Base-by-base conservation (phyloP, 192 early-diverging fungal genomes). In the Backusella tuberculispora region DNA sequence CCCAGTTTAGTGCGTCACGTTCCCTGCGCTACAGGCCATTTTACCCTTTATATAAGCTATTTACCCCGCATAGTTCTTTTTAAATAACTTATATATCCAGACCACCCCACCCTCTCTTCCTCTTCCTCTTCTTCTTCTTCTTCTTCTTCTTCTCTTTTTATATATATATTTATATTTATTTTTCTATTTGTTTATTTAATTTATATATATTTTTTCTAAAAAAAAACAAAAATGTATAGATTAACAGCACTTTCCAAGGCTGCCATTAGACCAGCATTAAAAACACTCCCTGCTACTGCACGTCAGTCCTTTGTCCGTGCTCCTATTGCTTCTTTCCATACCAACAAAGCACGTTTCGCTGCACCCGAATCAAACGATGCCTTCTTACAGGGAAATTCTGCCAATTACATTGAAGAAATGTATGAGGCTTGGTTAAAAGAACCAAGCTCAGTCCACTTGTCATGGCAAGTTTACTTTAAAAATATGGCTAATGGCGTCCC, bases 401-500 rank as follows among this genome's bases (percentile, higher is more conserved):
- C 92, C 34, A 83, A 85, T 65, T 98, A 98, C 78, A 89, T 99
- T 80, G 96, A 97, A 79, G 93, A 96, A 66, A 98, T 98, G 96
- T 98, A 97, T 88, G 84, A 87, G 69, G 95, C 96, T 19, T 99
- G 96, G 93, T 86, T 88, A 37, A 87, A 86, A 78, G 95, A 99
- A 74, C 97, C 98, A 15, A 84, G 83, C 45, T 93, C 93, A 4
- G 98, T 99, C 34, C 96, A 98, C 82, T 85, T 94, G 50, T 97
- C 95, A 66, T 99, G 98, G 98, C 96, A 96, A 78, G 88, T 94
- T 12, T 99, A 99, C 87, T 99, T 99, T 81, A 90, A 88, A 80
- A 92, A 93, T 80, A 87, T 95, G 66, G 82, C 87, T 74, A 83
- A 85, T 29, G 90, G 92, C 34, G 78, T 90, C 42, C 81, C 85